Evolutionary conservation across 148 eudicot genomes (phyloP), one percentile per base, ranked within the genome.

Genomic region (Polygonum aviculare): DNA sequence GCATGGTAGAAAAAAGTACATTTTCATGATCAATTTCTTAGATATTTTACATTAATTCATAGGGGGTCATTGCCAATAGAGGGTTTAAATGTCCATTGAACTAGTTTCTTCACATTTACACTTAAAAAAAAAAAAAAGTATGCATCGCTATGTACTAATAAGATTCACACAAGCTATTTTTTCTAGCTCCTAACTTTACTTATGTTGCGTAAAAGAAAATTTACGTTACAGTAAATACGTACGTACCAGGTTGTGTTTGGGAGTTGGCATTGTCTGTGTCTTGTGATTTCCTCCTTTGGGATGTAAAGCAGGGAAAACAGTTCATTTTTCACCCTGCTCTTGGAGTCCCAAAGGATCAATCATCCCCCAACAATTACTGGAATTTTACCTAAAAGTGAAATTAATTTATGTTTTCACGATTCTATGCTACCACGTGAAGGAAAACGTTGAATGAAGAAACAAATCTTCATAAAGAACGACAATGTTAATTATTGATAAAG

Each of bases 291-390:
- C 75, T 86, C 45, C 84, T 85, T 52, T 81, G 81, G 45, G 87
- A 87, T 44, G 91, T 81, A 84, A 93, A 93, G 76, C 96, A 92
- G 67, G 92, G 87, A 84, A 92, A 87, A 75, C 72, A 67, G 38
- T 38, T 67, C 72, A 67, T 67, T 45, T 67, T 67, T 67, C 72
- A 18, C 41, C 38, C 19, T 67, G 72, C 14, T 67, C 44, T 67
- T 36, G 14, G 72, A 22, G 72, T 67, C 44, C 72, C 21, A 67
- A 67, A 67, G 45, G 72, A 38, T 14, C 21, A 67, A 15, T 33
- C 72, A 65, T 14, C 71, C 71, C 44, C 19, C 44, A 12, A 65
- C 71, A 36, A 65, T 33, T 26, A 26, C 31, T 65, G 4, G 16
- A 31, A 26, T 65, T 65, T n/a, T 65, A 11, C 71, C 41, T 12